Percentiles rank a stretch among this genome's conserved stretches.
Evolutionary conservation across 2,329 filamentous ascomycete genomes (phyloP).

Genomic region (Penicillium decumbens): DNA sequence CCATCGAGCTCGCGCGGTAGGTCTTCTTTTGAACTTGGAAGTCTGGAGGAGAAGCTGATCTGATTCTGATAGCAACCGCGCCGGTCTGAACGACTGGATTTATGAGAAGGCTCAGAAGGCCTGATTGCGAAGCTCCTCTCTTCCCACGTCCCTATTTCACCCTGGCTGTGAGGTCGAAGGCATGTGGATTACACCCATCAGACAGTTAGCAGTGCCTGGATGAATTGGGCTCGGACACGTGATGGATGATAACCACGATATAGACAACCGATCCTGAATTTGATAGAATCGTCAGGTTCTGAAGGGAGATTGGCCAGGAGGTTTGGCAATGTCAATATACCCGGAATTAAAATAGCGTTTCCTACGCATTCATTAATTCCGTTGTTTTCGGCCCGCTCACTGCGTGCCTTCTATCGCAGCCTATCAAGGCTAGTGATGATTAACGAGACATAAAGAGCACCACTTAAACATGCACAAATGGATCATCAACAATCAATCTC

Average conservation of each 20-base stretch:
- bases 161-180: conserved; percentile 15
- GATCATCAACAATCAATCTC: neutral
- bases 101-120: conserved; percentile 67
- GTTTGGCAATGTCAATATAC: conserved; percentile 13
- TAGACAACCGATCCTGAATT: conserved; percentile 5
- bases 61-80: conserved; percentile 60
- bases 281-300: conserved; percentile 3
- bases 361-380: neutral
- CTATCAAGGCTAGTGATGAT: neutral
- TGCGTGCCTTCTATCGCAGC: neutral
- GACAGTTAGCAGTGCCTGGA: neutral
- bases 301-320: conserved; percentile 4
- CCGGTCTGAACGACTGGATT: conserved; percentile 93
- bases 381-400: neutral
- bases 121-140: conserved; percentile 9
- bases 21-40: conserved; percentile 16
- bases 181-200: conserved; percentile 7
- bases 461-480: neutral
- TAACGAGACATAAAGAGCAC: neutral
- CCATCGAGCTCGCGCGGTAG: conserved; percentile 67
- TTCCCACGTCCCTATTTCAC: conserved; percentile 12
- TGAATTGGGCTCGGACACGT: neutral
- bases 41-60: neutral
- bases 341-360: conserved; percentile 15
- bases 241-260: neutral